Evolutionary conservation across 1,139 yeast species (phyloP), one percentile per base, ranked within the genome.

Genomic region (Pichia sp.): DNA sequence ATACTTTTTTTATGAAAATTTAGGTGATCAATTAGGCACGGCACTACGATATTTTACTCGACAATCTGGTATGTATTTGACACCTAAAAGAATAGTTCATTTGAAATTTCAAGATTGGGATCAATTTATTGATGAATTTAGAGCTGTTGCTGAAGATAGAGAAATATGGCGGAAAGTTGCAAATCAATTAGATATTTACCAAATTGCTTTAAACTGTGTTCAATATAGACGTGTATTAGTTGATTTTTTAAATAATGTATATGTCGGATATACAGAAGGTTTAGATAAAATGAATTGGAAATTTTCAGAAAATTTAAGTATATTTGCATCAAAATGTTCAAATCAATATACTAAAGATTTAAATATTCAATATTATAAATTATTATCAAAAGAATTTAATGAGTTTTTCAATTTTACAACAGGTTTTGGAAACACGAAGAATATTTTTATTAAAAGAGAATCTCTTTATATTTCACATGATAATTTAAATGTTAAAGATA

Each of bases 371-470:
- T 58, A 58, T 37, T 46, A 46, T 30, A 44, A 45, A 29, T 50
- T 60, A 42, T 56, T 53, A 45, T 49, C 54, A 25, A 48, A 49
- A 5, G 61, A 61, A 33, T 48, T 51, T 7, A 44, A 40, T 3
- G 57, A 54, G 9, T 54, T 58, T 35, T 36, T 57, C 18, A 42
- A 44, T 7, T 32, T 40, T 9, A 37, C 28, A 3, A 49, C 47
- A 11, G 49, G 47, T 9, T 50, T 40, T 32, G 51, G 53, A 3
- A 41, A 43, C 34, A 40, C 33, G 6, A 10, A 43, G 5, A 37
- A 48, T 10, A 26, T 7, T n/a, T 25, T 31, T 35, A 37, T 73
- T 30, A 47, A 42, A 40, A 35, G 47, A 11, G 51, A 47, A 34
- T 29, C 47, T n/a, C 7, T 48, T 7, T 48, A 37, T 35, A 34